A percentile compares a stretch with the other conserved stretches of the same genome.
Evolutionary conservation across 2,329 filamentous ascomycete genomes (phyloP).

Genomic region (Fusarium sp.): DNA sequence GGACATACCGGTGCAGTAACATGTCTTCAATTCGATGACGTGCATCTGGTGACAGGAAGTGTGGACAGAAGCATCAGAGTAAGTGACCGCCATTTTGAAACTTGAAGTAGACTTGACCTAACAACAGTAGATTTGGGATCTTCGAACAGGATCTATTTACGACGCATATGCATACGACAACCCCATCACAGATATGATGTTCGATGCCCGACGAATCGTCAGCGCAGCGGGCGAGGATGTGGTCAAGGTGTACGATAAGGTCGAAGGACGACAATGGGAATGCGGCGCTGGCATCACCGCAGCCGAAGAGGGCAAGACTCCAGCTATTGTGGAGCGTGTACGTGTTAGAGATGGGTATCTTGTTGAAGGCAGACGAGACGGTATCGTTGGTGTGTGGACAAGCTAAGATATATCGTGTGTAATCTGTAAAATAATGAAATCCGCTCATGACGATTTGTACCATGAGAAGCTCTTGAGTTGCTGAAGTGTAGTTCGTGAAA

Average conservation of each 20-base stretch:
- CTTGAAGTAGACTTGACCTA: conserved; percentile 31
- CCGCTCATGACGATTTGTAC: conserved; percentile 34
- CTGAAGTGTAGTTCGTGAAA: not conserved
- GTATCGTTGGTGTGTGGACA: conserved; percentile 90
- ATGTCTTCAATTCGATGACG: conserved; percentile 94
- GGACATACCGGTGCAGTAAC: conserved; percentile 96
- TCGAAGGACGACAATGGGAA: conserved; percentile 95
- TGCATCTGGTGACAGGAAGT: conserved; percentile 93
- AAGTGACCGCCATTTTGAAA: conserved; percentile 57
- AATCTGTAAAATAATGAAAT: conserved; percentile 45
- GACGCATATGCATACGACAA: conserved; percentile 97
- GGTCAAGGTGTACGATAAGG: conserved; percentile 98
- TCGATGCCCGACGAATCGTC: conserved; percentile 90
- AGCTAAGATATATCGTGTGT: conserved; percentile 60
- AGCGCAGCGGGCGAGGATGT: conserved; percentile 91
- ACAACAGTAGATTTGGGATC: conserved; percentile 90
- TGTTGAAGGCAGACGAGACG: conserved; percentile 88
- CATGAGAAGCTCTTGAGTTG: conserved; percentile 2
- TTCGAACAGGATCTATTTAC: conserved; percentile 93
- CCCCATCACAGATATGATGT: conserved; percentile 96
- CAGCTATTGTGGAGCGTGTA: conserved; percentile 83
- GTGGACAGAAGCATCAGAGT: conserved; percentile 93
- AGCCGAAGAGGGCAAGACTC: conserved; percentile 72
- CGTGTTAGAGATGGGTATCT: conserved; percentile 94
- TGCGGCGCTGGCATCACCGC: conserved; percentile 85